These are phyloP conservation scores for Imleria badia DNA, from an alignment of 768 basidiomycete genomes.

Conservation along the genomic window DNA sequence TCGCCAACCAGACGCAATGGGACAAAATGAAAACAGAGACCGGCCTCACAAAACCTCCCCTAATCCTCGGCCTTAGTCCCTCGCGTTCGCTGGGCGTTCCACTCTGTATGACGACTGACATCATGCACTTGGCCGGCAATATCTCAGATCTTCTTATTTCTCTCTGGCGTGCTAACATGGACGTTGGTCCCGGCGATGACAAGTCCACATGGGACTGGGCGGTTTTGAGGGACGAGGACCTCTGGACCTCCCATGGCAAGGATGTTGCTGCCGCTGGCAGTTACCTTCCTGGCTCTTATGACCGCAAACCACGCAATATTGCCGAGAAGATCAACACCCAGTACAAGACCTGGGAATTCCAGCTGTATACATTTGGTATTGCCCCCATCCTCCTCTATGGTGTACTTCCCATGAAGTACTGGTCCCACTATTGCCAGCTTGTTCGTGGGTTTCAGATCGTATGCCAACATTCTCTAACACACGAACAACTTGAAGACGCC, in stretches of 20 bases:
- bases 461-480: no score
- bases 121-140: no score
- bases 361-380: not conserved
- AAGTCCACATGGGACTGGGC: not conserved
- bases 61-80: no score
- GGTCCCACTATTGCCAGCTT: no score
- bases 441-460: no score
- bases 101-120: no score
- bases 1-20: conserved; percentile 25
- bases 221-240: not conserved
- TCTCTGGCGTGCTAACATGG: not conserved
- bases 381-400: not conserved
- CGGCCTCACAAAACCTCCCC: no score
- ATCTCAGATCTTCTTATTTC: no score
- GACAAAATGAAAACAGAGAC: conserved; percentile 21
- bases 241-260: not conserved
- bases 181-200: not conserved
- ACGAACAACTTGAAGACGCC: no score
- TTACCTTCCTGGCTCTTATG: not conserved
- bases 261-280: not conserved
- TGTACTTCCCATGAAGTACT: not conserved
- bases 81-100: no score
- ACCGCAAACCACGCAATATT: not conserved
- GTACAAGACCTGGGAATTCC: not conserved
- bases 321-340: not conserved